Base-by-base conservation (phyloP, 2,329 filamentous ascomycete genomes). In the Alternaria ventricosa region DNA sequence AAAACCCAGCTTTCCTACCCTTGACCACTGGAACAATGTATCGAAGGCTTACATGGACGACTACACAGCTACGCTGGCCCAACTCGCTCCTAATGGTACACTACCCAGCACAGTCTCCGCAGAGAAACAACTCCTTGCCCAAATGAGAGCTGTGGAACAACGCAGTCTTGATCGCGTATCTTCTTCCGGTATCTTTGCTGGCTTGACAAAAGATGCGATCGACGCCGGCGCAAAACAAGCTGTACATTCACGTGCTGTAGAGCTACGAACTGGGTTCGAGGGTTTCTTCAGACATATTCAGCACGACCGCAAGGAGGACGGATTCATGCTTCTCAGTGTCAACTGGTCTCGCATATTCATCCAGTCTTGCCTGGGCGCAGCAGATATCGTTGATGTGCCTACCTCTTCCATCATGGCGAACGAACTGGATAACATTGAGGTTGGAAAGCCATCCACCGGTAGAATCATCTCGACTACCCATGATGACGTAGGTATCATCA, bases 311-410 rank as follows among this genome's bases (percentile, higher is more conserved):
- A 18, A 46, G 18, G 11, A 53, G 7, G 64, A 72, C 25, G 44
- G 15, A 2, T 27, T 82, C 36, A 68, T 70, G 25, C 79, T 85
- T 18, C 51, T 84, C 6, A 84, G 82, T 56, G 83, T 84, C 3
- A 85, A 85, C 60, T 85, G 83, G 83, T 83, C 82, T 61, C 73
- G 72, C 18, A 70, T 69, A 1, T 84, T 84, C 60, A 84, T 85
- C 54, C 65, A 70, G 2, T 62, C 65, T 3, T 78, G 74, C 49
- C 63, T 79, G 6, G 44, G 49, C 11, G 57, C 71, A 15, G 58
- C 67, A 6, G 41, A 30, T 3, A 36, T 41, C 10, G 6, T 20
- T 8, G 8, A 41, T 41, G 13, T 61, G 27, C 45, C 59, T 11
- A 62, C 45, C 5, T 13, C 43, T 3, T 22, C 56, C 4, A 64